A percentile compares a stretch with the other conserved stretches of the same genome.
Conservation (phyloP, 306 rosid genomes). For the Fagus crenata region DNA sequence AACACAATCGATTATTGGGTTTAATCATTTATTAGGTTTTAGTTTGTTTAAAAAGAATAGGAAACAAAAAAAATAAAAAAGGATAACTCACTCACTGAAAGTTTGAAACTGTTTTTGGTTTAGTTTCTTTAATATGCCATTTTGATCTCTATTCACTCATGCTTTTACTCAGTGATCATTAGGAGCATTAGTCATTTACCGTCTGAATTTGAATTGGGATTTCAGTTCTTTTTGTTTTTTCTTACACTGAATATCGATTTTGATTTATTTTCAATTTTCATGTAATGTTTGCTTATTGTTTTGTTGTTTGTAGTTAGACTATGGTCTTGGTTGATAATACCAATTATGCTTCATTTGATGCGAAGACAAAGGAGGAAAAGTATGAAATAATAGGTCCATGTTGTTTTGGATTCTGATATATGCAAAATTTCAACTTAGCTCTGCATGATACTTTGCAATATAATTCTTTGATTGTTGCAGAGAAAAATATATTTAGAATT, state of each 20-base stretch:
- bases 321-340: background rate
- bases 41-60: background rate
- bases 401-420: background rate
- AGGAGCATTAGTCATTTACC: background rate
- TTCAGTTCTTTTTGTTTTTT: background rate
- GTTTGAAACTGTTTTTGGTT: background rate
- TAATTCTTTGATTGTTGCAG: background rate
- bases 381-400: background rate
- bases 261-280: background rate
- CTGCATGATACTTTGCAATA: background rate
- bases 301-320: background rate
- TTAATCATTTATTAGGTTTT: background rate
- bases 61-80: background rate
- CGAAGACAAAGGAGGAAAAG: background rate
- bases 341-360: background rate
- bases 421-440: background rate
- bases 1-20: background rate
- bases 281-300: background rate
- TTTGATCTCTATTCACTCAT: background rate
- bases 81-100: too few relatives aligned
- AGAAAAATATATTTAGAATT: too few relatives aligned
- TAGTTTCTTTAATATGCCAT: background rate
- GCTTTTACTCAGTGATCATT: background rate
- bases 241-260: background rate
- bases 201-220: background rate